A percentile compares a stretch with the other conserved stretches of the same genome.
These are phyloP conservation scores for Hippophae rhamnoides DNA, from an alignment of 306 rosid species.

Conservation along the genomic window DNA sequence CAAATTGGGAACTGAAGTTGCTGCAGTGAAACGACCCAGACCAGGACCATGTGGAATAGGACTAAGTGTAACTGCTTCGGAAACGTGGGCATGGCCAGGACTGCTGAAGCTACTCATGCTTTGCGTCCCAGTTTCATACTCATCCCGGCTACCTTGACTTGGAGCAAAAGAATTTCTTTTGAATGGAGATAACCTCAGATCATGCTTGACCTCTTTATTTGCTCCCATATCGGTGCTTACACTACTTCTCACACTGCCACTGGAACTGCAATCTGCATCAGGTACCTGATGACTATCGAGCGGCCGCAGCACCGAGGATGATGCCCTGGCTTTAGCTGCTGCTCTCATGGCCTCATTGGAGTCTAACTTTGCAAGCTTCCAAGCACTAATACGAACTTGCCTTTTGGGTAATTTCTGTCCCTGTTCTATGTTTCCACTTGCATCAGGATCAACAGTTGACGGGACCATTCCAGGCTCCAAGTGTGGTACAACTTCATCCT, in stretches of 20 bases:
- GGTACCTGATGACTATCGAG: slow-evolving; percentile 50
- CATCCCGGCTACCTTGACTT: slow-evolving; percentile 86
- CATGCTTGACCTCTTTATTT: slow-evolving; percentile 60
- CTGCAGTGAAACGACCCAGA: slow-evolving; percentile 52
- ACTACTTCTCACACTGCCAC: slow-evolving; percentile 90
- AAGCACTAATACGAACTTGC: slow-evolving; percentile 81
- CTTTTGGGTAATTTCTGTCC: slow-evolving; percentile 58
- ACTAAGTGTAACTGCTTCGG: slow-evolving; percentile 81
- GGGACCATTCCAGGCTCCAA: slow-evolving; percentile 98
- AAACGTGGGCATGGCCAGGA: slow-evolving; percentile 58
- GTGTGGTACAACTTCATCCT: slow-evolving; percentile 98
- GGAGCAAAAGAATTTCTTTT: slow-evolving; percentile 55
- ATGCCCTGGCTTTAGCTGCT: slow-evolving; percentile 97
- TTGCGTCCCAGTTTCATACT: slow-evolving; percentile 88
- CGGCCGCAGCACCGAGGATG: slow-evolving; percentile 88
- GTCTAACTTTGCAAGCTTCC: slow-evolving; percentile 93
- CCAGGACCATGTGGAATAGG: slow-evolving; percentile 73
- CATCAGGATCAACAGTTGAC: slow-evolving; percentile 94
- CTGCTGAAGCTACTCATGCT: slow-evolving; percentile 96
- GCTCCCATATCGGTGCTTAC: slow-evolving; percentile 66
- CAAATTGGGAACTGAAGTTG: slow-evolving; percentile 43
- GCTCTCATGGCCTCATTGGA: slow-evolving; percentile 78
- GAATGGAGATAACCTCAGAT: slow-evolving; percentile 56
- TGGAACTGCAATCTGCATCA: slow-evolving; percentile 70
- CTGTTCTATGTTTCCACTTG: slow-evolving; percentile 64